Evolutionary conservation across 768 basidiomycete genomes (phyloP), one percentile per base, ranked within the genome.

Genomic region (Guyanaporus albipodus): DNA sequence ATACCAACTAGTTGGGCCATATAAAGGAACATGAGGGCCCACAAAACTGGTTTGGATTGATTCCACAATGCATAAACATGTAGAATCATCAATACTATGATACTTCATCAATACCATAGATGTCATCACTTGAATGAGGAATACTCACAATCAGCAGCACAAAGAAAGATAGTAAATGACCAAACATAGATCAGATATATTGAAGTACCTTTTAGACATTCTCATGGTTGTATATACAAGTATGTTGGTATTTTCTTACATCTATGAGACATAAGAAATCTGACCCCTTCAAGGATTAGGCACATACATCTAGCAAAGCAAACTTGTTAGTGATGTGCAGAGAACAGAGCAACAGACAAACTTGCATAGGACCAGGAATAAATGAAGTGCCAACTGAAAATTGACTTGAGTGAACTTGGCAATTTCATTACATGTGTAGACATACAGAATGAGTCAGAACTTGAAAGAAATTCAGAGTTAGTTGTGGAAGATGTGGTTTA

Each of bases 81-180:
- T 6, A 41, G 19, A 9, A 54, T 45, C 46, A 54, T 54, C 14
- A 48, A 9, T 4, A 28, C 53, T 54, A 14, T 24, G 5, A 19
- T 17, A n/a, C 31, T 2, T 11, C 2, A 32, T 32, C 31, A 32
- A 2, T 8, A n/a, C n/a, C n/a, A n/a, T n/a, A n/a, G n/a, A n/a
- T n/a, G n/a, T n/a, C n/a, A n/a, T n/a, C n/a, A n/a, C n/a, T n/a
- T n/a, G n/a, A 32, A 6, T 6, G 31, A 15, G 31, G 5, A n/a
- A 2, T 10, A 48, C 53, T 44, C 21, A 53, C 53, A 12, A 12
- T 54, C 53, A 4, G 31, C 32, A 9, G 42, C 17, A 29, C 22
- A 33, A 26, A 44, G 9, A 4, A 52, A 54, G 1, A 54, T 6
- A 3, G 22, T 8, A 8, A 19, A 32, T 9, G 10, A 4, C 52